Conservation (phyloP, 192 early-diverging fungal species). For the Coemansia sp. region DNA sequence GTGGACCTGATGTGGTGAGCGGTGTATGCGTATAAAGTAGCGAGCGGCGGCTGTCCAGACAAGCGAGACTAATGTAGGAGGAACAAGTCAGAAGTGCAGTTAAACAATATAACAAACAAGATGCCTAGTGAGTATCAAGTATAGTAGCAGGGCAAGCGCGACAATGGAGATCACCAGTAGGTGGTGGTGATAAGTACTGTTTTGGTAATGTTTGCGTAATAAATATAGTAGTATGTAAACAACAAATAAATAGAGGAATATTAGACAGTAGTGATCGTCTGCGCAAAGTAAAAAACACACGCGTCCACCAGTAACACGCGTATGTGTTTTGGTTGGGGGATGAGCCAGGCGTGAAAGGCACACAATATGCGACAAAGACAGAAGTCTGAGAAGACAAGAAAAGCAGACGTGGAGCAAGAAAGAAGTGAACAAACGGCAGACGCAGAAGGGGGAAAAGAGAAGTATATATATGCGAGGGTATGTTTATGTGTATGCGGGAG, state of each 20-base stretch:
- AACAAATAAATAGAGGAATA: neutral
- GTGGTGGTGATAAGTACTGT: neutral
- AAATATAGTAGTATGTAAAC: too few species aligned
- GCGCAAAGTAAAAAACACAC: neutral
- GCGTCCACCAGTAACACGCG: neutral
- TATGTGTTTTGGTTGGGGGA: neutral
- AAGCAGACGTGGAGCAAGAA: neutral
- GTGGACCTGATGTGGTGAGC: neutral
- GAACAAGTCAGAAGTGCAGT: neutral
- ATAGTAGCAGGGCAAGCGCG: neutral
- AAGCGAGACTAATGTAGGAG: conserved; percentile 4
- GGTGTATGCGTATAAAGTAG: neutral
- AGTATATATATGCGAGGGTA: conserved; percentile 7
- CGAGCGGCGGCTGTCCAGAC: neutral
- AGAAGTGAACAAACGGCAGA: neutral
- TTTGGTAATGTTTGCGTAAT: neutral
- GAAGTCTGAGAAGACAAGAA: neutral
- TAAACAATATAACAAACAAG: neutral
- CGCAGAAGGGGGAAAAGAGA: neutral
- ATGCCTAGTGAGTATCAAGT: neutral
- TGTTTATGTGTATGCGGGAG: conserved; percentile 11
- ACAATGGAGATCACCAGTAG: neutral
- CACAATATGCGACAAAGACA: neutral
- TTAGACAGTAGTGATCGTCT: neutral
- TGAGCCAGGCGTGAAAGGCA: conserved; percentile 6